Conservation (phyloP, 805 yeast species). For the Candida sphagnicola region DNA sequence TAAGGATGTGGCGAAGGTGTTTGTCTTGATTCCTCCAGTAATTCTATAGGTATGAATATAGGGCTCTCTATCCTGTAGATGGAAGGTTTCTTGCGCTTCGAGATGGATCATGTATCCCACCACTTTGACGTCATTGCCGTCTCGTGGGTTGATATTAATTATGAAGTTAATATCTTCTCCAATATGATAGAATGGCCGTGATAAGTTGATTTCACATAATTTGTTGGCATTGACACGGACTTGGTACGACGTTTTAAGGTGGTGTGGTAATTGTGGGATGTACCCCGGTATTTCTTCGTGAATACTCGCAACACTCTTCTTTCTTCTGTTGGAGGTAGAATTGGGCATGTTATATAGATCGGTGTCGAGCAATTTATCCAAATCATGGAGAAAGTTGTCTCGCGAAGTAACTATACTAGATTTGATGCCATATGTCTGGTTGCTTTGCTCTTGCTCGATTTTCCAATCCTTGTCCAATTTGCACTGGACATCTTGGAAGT, state of each 20-base stretch:
- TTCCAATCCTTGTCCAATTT: constrained; percentile 28
- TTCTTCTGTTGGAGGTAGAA: constrained; percentile 27
- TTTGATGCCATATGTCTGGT: neutral
- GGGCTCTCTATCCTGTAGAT: constrained; percentile 13
- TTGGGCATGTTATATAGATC: constrained; percentile 31
- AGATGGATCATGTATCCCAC: constrained; percentile 30
- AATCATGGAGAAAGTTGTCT: constrained; percentile 24
- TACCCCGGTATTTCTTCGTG: constrained; percentile 10
- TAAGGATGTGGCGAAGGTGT: constrained; percentile 29
- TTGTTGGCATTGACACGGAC: constrained; percentile 28
- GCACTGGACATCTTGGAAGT: constrained; percentile 17
- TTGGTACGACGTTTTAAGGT: constrained; percentile 33
- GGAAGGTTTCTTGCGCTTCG: constrained; percentile 39
- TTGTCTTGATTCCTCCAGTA: constrained; percentile 28
- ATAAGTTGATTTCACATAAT: constrained; percentile 29
- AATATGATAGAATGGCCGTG: constrained; percentile 31
- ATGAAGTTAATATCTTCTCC: constrained; percentile 37
- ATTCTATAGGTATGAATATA: constrained; percentile 28
- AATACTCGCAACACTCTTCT: constrained; percentile 22
- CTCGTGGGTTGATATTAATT: constrained; percentile 22
- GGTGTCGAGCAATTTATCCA: constrained; percentile 27
- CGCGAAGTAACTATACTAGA: constrained; percentile 6
- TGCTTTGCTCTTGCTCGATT: constrained; percentile 3
- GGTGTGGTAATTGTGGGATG: constrained; percentile 24
- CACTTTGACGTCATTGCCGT: constrained; percentile 14